Evolutionary conservation across 2,329 filamentous ascomycete genomes (phyloP).

Genomic region (Fusarium sacchari): DNA sequence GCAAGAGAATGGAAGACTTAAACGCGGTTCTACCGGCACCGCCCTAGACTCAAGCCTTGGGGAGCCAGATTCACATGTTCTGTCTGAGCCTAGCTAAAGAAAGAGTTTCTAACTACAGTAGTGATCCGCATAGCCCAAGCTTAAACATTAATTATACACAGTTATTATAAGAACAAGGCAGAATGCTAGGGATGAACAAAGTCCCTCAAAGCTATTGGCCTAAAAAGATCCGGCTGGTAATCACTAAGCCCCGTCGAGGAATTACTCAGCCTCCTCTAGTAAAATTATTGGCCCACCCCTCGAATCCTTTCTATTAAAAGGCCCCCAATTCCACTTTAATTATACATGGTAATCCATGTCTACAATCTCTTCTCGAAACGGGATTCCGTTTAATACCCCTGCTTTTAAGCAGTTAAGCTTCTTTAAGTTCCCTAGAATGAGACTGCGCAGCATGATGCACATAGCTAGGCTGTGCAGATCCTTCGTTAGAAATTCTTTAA

Average conservation of each 20-base stretch:
- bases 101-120: too few species aligned
- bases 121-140: neutral
- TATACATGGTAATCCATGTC: neutral
- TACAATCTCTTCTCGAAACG: neutral
- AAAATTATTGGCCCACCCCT: neutral
- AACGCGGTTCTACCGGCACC: too few species aligned
- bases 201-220: neutral
- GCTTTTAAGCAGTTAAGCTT: neutral
- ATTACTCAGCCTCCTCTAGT: neutral
- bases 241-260: neutral
- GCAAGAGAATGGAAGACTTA: neutral
- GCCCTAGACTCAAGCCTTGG: too few species aligned
- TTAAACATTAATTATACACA: neutral
- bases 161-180: neutral
- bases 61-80: neutral
- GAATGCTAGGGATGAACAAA: neutral
- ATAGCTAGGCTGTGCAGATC: neutral
- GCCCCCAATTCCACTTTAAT: neutral
- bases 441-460: fast-evolving
- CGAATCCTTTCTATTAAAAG: neutral
- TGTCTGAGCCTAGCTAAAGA: neutral
- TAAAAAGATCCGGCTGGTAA: neutral
- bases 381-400: neutral
- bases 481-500: neutral
- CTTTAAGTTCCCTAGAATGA: too few species aligned